phyloP scores from a whole-genome alignment of 495 filamentous ascomycete genomes.

The Amniculicola lignicola region DNA sequence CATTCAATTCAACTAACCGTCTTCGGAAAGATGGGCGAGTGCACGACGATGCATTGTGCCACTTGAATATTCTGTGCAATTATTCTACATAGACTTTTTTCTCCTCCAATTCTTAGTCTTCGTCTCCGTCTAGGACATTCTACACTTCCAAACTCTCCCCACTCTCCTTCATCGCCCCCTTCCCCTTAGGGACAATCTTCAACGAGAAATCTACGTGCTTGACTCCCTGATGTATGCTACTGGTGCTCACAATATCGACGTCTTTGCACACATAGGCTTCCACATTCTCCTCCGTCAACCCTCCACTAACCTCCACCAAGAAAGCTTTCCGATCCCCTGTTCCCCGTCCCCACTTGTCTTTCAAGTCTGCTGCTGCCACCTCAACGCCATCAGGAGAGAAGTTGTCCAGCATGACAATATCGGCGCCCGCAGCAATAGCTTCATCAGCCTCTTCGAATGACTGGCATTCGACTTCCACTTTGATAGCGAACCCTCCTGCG shows the following conservation, averaged over 20 bases:
- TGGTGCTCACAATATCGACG: constrained; percentile 92
- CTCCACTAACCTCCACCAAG: constrained; percentile 87
- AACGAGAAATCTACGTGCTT: constrained; percentile 92
- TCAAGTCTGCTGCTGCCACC: constrained; percentile 65
- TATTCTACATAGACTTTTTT: too few species aligned
- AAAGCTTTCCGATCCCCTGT: constrained; percentile 38
- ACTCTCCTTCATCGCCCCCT: constrained; percentile 28
- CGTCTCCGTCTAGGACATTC: background rate
- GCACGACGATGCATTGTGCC: too few species aligned
- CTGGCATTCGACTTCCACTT: constrained; percentile 94
- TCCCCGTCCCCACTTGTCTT: constrained; percentile 63
- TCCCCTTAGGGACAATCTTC: constrained; percentile 62
- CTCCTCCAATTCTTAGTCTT: too few species aligned
- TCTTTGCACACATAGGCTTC: constrained; percentile 75
- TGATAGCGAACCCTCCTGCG: constrained; percentile 82
- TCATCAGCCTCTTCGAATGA: constrained; percentile 83
- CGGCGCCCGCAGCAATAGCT: constrained; percentile 84
- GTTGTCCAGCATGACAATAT: constrained; percentile 97
- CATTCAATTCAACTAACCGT: too few species aligned
- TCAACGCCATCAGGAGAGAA: constrained; percentile 74
- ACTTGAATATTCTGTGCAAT: too few species aligned
- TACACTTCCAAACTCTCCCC: constrained; percentile 31
- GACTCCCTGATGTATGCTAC: constrained; percentile 93
- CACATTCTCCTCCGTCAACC: constrained; percentile 82
- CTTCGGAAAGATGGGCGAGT: too few species aligned